Evolutionary conservation across 2,329 filamentous ascomycete species (phyloP), one percentile per base, ranked within the genome.

Genomic region (Cryphonectria carpinicola): DNA sequence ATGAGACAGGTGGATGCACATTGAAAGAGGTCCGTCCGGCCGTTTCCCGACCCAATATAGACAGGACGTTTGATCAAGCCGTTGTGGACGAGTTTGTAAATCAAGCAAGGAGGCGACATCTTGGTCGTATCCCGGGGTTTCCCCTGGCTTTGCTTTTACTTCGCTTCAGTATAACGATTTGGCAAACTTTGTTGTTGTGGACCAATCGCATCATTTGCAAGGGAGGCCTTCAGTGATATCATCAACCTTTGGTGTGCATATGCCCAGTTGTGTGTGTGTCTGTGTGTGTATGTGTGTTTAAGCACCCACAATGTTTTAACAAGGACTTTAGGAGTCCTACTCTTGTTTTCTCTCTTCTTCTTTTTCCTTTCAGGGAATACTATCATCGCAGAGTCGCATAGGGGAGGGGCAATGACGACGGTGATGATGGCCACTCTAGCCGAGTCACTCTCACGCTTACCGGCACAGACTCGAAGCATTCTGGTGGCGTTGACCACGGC

Each of bases 381-480:
- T 28, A 5, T 11, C 3, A 62, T 35, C 10, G 22, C 35, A 22
- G 10, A 8, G 60, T n/a, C 35, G 37, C 32, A 32, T 46, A 1
- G 46, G 43, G 11, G 25, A 13, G 25, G 25, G 43, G n/a, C 6
- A 7, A n/a, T 49, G 19, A 49, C 1, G 19, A n/a, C 46, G 46
- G 46, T 49, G 46, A 49, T 11, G 46, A 67, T 67, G 66, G 19
- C 1, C 28, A 14, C 3, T 6, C 28, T 41, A 14, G 43, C 52
- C 64, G 74, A 66, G 46, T 68, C 72, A 39, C 70, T 80, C 64
- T 65, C 37, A n/a, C 75, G 76, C 13, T 72, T 80, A 10, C 75
- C 77, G 10, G 41, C 43, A 5, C 63, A 64, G 11, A 74, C 77
- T 46, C 76, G 75, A 13, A 67, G 67, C 56, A 77, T 77, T 13